Base-by-base conservation (phyloP, 768 basidiomycete genomes). In the Trametes punicea region DNA sequence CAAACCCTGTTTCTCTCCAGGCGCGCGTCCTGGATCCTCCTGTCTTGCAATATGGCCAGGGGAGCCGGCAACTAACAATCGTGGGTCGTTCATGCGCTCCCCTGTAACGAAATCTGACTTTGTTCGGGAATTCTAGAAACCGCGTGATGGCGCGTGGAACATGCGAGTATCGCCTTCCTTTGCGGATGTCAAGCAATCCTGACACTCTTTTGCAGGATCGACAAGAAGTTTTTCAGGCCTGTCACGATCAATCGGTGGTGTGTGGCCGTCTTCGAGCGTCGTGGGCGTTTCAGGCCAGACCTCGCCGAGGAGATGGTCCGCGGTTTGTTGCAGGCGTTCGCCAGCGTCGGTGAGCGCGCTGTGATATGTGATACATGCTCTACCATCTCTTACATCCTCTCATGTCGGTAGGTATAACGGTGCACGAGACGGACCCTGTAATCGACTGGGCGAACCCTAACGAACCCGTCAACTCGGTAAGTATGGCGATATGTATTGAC, bases 121-220 rank as follows among this genome's bases (percentile, higher is more conserved):
- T 27, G 33, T 20, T 21, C 11, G 41, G 25, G 49, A 1, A 45
- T 18, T 15, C 10, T 57, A 88, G 85, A 69, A 65, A 31, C 88
- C 88, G 0, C 72, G 67, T 6, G 82, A 89, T 51, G 90, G 90
- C 4, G 70, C 81, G 0, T 92, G 90, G 90, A 92, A 91, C 55
- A 88, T 91, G 90, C 83, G 49, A 34, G 72, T 41, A 16, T 11
- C 16, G 18, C 13, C 21, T 15, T 27, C 16, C n/a, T 39, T 8
- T 8, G 20, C 4, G 7, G 16, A 3, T 21, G 16, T 26, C 9
- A 25, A 27, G 8, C 11, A 16, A 13, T 49, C 21, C 52, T 33
- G 21, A 46, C 53, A 34, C 42, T n/a, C n/a, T 3, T 38, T 5
- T 48, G 27, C 62, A 88, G 86, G 85, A 76, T 88, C 2, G 85